Conservation (phyloP, 2,329 filamentous ascomycete species). For the Scortechinia acanthostroma region DNA sequence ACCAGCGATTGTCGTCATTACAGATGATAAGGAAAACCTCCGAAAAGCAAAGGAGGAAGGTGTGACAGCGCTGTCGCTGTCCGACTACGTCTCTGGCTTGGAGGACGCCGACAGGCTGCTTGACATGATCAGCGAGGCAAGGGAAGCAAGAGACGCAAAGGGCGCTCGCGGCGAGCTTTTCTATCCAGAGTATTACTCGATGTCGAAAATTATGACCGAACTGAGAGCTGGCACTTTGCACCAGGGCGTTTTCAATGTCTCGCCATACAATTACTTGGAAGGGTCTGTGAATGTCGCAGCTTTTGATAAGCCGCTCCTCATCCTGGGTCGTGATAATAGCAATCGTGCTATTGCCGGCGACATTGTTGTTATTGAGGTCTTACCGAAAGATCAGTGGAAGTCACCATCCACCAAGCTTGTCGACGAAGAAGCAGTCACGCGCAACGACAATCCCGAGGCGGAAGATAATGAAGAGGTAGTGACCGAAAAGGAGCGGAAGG, state of each 20-base stretch:
- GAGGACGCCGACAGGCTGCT: slow-evolving; percentile 78
- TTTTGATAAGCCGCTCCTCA: slow-evolving; percentile 80
- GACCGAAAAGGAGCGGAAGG: slow-evolving; percentile 79
- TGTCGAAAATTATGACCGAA: slow-evolving; percentile 91
- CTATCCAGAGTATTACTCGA: slow-evolving; percentile 81
- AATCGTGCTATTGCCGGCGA: slow-evolving; percentile 90
- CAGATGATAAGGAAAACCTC: slow-evolving; percentile 83
- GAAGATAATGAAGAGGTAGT: slow-evolving; percentile 66
- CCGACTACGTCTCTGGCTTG: slow-evolving; percentile 75
- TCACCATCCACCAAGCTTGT: slow-evolving; percentile 90
- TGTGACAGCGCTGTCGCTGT: slow-evolving; percentile 61
- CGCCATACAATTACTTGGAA: slow-evolving; percentile 95
- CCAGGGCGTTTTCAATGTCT: slow-evolving; percentile 92
- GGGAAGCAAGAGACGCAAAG: slow-evolving; percentile 15
- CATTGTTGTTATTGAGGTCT: slow-evolving; percentile 82
- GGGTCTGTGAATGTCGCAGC: slow-evolving; percentile 83
- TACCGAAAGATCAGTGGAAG: slow-evolving; percentile 95
- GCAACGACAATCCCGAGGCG: slow-evolving; percentile 85
- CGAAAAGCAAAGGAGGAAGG: slow-evolving; percentile 72
- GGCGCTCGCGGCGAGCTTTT: slow-evolving; percentile 50
- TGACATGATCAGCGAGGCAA: slow-evolving; percentile 83
- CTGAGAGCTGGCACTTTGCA: slow-evolving; percentile 83
- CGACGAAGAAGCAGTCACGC: slow-evolving; percentile 84
- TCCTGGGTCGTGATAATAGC: slow-evolving; percentile 90
- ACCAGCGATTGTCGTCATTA: slow-evolving; percentile 85